phyloP scores from a whole-genome alignment of 805 yeast species.

The Middelhovenomyces tepae region DNA sequence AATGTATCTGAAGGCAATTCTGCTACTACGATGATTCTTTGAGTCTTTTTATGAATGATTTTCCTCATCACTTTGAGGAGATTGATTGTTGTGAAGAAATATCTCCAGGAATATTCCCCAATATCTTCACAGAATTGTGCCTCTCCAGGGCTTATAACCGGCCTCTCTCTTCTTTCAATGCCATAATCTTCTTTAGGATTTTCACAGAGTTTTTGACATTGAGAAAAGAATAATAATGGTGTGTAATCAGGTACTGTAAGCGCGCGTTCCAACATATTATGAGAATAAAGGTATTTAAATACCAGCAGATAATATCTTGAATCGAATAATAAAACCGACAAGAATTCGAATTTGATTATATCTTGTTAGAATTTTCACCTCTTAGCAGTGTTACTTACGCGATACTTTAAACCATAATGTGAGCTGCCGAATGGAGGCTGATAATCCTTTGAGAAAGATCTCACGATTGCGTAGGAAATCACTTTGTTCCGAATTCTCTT shows the following conservation, averaged over 20 bases:
- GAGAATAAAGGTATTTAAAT: constrained; percentile 26
- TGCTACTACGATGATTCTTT: constrained; percentile 56
- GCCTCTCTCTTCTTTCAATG: neutral
- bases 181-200: constrained; percentile 7
- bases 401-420: constrained; percentile 71
- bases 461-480: constrained; percentile 58
- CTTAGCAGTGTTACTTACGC: constrained; percentile 25
- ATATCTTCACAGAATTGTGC: constrained; percentile 7
- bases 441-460: constrained; percentile 47
- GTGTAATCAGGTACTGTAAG: constrained; percentile 18
- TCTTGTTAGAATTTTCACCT: constrained; percentile 22
- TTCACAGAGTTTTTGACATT: constrained; percentile 15
- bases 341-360: constrained; percentile 66
- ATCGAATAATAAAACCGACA: constrained; percentile 66
- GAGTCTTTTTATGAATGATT: constrained; percentile 59
- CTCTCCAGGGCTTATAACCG: constrained; percentile 4
- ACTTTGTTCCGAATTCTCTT: neutral
- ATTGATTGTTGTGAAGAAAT: constrained; percentile 32
- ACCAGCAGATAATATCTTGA: constrained; percentile 42
- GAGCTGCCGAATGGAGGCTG: constrained; percentile 44
- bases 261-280: constrained; percentile 15
- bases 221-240: constrained; percentile 16
- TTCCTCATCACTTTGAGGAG: constrained; percentile 48
- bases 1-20: constrained; percentile 53
- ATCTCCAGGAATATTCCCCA: constrained; percentile 12